Percentiles rank a stretch among this genome's conserved stretches.
These are phyloP conservation scores for Xylaria polymorpha DNA, from an alignment of 2,329 filamentous ascomycete species.

Conservation along the genomic window DNA sequence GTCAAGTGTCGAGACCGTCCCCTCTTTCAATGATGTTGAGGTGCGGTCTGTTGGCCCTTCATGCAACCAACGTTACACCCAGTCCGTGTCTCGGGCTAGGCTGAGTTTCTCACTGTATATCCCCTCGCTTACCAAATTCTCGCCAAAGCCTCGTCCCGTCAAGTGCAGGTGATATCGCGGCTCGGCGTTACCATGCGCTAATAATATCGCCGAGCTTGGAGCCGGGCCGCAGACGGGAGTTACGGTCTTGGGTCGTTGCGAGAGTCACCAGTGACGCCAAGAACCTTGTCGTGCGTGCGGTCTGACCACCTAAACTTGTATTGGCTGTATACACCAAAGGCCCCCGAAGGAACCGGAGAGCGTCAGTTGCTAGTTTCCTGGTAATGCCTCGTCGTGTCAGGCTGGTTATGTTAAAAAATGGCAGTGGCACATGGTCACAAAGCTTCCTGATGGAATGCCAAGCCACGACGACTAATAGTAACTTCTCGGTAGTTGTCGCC, in stretches of 20 bases:
- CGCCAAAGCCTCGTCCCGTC: slow-evolving; percentile 31
- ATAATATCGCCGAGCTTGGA: slow-evolving; percentile 35
- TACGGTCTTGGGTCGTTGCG: slow-evolving; percentile 6
- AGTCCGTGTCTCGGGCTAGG: slow-evolving; percentile 10
- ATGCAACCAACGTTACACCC: slow-evolving; percentile 31
- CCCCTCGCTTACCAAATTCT: slow-evolving; percentile 33
- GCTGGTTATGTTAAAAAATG: slow-evolving; percentile 5
- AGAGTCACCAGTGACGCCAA: slow-evolving; percentile 10
- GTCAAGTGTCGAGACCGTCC: neutral
- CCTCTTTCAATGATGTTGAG: neutral
- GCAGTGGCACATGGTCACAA: slow-evolving; percentile 21
- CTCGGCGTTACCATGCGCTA: slow-evolving; percentile 20
- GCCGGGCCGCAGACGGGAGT: slow-evolving; percentile 21
- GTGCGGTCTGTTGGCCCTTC: slow-evolving; percentile 5
- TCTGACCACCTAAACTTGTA: slow-evolving; percentile 31
- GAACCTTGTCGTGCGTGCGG: slow-evolving; percentile 17
- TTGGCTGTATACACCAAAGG: slow-evolving; percentile 11
- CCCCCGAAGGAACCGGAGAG: neutral
- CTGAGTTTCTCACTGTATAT: neutral
- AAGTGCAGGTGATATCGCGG: slow-evolving; percentile 22
- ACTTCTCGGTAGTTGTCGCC: slow-evolving; percentile 36
- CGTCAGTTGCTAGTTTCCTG: slow-evolving; percentile 15
- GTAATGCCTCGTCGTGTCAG: slow-evolving; percentile 14
- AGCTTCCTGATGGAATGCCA: slow-evolving; percentile 25
- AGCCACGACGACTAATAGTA: slow-evolving; percentile 22